These are phyloP conservation scores for Coniochaeta prunicola DNA, from an alignment of 2,329 filamentous ascomycete genomes.

Conservation along the genomic window DNA sequence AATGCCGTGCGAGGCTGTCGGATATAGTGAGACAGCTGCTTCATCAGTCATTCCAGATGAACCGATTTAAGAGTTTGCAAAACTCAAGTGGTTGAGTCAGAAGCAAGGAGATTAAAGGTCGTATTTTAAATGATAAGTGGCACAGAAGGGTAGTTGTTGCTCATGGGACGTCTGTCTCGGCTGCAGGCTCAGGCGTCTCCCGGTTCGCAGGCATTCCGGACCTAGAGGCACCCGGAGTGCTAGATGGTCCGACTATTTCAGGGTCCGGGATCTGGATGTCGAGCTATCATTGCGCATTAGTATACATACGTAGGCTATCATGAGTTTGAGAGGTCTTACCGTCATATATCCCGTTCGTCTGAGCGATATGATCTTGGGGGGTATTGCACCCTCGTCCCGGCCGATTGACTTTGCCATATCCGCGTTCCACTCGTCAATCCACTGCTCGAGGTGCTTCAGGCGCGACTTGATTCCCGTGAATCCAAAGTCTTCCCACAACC, in stretches of 20 bases:
- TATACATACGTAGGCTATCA: not conserved
- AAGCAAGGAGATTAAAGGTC: not conserved
- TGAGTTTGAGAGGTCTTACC: constrained; percentile 37
- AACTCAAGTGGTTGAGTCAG: not conserved
- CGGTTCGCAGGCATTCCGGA: constrained; percentile 11
- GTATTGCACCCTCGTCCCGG: constrained; percentile 40
- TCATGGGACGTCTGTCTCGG: not conserved
- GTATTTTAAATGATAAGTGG: not conserved
- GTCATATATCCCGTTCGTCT: constrained; percentile 84
- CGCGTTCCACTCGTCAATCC: constrained; percentile 81
- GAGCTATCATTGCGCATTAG: constrained; percentile 41
- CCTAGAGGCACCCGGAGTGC: constrained; percentile 33
- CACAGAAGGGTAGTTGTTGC: not conserved
- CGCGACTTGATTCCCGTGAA: constrained; percentile 67
- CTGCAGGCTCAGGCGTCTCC: not conserved
- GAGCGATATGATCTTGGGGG: constrained; percentile 70
- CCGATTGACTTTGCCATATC: constrained; percentile 53
- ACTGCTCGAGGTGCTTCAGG: constrained; percentile 64
- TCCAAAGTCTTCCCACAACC: constrained; percentile 90
- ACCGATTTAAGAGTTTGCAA: not conserved
- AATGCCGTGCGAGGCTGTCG: not conserved
- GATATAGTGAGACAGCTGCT: not conserved
- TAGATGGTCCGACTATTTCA: constrained; percentile 51
- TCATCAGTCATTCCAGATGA: constrained; percentile 1
- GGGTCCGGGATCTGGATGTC: constrained; percentile 79